Evolutionary conservation across 1,139 yeast genomes (phyloP).

Genomic region (Suhomyces wounanorum): DNA sequence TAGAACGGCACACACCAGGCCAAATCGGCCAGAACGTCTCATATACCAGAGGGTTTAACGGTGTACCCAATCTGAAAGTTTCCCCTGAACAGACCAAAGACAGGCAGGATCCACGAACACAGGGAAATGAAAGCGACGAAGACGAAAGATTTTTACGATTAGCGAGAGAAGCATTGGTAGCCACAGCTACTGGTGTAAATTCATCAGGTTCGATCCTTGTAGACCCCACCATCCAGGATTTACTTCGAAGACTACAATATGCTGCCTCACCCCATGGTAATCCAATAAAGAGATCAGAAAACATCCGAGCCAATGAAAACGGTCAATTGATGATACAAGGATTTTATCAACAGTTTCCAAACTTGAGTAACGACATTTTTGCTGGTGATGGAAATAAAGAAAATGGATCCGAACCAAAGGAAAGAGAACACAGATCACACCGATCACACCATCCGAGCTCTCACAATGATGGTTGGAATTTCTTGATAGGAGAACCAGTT

Average conservation of each 20-base stretch:
- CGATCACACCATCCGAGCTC: slow-evolving; percentile 19
- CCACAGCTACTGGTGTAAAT: slow-evolving; percentile 42
- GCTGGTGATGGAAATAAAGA: slow-evolving; percentile 15
- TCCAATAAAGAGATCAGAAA: slow-evolving; percentile 40
- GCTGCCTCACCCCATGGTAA: slow-evolving; percentile 56
- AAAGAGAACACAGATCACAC: slow-evolving; percentile 7
- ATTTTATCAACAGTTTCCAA: slow-evolving; percentile 47
- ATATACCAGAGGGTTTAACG: slow-evolving; percentile 10
- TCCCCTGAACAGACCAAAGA: not conserved
- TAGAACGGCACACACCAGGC: slow-evolving; percentile 12
- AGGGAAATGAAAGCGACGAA: slow-evolving; percentile 28
- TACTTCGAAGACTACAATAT: slow-evolving; percentile 53
- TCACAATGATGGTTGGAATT: slow-evolving; percentile 38
- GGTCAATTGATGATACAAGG: slow-evolving; percentile 49
- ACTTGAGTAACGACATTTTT: slow-evolving; percentile 45
- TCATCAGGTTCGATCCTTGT: slow-evolving; percentile 27
- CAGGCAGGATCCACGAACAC: not conserved
- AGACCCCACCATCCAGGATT: slow-evolving; percentile 58
- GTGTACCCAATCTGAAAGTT: not conserved
- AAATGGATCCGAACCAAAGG: slow-evolving; percentile 1
- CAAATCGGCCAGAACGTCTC: slow-evolving; percentile 13
- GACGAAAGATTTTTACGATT: slow-evolving; percentile 44
- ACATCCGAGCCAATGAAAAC: slow-evolving; percentile 40
- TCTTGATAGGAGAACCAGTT: slow-evolving; percentile 33
- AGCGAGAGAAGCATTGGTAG: slow-evolving; percentile 50